Evolutionary conservation across 2,329 filamentous ascomycete species (phyloP).

Genomic region (Claviceps humidiphila): DNA sequence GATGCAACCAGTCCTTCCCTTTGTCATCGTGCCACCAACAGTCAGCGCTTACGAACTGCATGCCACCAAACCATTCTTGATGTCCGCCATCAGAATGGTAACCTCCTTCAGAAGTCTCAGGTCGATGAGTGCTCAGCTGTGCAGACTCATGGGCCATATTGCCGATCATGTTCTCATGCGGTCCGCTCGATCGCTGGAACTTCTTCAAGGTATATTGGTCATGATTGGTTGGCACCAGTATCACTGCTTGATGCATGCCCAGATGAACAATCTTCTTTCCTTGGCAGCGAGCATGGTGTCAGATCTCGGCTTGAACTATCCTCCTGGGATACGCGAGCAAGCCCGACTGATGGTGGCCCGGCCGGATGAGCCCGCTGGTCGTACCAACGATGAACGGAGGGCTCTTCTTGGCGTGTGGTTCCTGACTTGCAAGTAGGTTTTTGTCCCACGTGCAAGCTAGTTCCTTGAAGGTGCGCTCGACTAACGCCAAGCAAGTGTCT

Average conservation of each 20-base stretch:
- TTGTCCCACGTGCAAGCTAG: neutral
- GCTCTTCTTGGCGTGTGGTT: conserved; percentile 41
- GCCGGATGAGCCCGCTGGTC: conserved; percentile 22
- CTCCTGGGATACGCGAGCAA: conserved; percentile 27
- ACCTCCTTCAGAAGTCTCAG: conserved; percentile 31
- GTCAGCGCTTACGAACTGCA: conserved; percentile 24
- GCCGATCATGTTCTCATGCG: conserved; percentile 35
- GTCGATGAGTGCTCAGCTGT: conserved; percentile 38
- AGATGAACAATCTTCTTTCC: conserved; percentile 36
- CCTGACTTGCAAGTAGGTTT: conserved; percentile 35
- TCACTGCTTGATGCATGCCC: conserved; percentile 39
- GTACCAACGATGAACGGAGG: conserved; percentile 39
- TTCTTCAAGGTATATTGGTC: conserved; percentile 35
- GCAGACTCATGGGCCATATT: conserved; percentile 30
- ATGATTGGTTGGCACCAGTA: conserved; percentile 40
- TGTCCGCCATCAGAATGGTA: conserved; percentile 36
- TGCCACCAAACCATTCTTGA: conserved; percentile 31
- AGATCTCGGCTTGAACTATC: conserved; percentile 32
- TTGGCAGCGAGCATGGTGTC: conserved; percentile 33
- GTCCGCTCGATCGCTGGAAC: conserved; percentile 35
- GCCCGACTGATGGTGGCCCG: conserved; percentile 28
- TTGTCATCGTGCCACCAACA: conserved; percentile 28
- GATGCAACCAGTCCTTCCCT: conserved; percentile 31
- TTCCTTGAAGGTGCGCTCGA: no score
- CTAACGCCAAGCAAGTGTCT: conserved; percentile 18